Evolutionary conservation across 176 grass and related monocot genomes (phyloP).

Genomic region (Stipa capillata): DNA sequence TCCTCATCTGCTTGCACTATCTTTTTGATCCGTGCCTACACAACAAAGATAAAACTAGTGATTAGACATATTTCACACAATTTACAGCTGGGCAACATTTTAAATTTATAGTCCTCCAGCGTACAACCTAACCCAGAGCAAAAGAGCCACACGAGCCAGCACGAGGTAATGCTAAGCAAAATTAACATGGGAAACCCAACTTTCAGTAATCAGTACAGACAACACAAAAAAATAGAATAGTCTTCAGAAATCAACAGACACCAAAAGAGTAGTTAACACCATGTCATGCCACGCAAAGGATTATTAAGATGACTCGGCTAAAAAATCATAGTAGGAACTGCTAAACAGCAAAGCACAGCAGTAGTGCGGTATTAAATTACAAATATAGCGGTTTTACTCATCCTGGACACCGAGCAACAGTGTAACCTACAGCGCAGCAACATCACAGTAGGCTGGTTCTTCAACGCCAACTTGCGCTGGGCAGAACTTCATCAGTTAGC

Average conservation of each 20-base stretch:
- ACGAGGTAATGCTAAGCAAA: background rate
- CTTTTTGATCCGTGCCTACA: constrained; percentile 94
- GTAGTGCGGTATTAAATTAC: background rate
- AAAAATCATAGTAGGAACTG: background rate
- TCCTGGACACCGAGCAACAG: background rate
- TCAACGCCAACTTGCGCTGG: background rate
- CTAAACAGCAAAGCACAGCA: background rate
- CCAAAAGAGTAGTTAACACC: background rate
- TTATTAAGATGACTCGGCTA: background rate
- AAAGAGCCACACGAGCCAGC: background rate
- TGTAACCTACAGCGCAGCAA: background rate
- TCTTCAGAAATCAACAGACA: background rate
- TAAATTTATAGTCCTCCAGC: background rate
- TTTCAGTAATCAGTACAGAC: background rate
- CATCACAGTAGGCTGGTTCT: background rate
- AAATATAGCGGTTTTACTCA: background rate
- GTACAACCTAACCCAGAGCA: background rate
- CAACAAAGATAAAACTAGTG: constrained; percentile 19
- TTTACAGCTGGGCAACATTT: background rate
- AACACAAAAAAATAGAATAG: background rate
- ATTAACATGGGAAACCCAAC: background rate
- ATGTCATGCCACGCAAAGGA: background rate
- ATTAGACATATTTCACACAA: background rate
- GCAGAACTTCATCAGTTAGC: background rate
- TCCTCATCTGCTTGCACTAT: constrained; percentile 99